A percentile compares a stretch with the other conserved stretches of the same genome.
Evolutionary conservation across 2,329 filamentous ascomycete species (phyloP).

Genomic region (Aureobasidium sp.): DNA sequence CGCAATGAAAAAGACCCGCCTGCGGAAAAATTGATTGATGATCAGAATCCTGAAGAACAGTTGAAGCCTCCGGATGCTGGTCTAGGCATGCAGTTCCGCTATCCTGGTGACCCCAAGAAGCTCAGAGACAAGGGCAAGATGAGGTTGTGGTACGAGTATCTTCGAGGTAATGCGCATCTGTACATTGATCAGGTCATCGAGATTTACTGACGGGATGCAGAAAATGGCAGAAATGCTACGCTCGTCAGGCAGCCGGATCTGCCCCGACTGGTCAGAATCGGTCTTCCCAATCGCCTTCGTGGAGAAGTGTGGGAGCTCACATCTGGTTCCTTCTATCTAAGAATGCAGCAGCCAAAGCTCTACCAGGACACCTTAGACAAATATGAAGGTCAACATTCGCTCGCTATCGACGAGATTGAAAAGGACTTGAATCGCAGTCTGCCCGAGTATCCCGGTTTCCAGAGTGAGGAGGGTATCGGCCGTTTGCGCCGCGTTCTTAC

Average conservation of each 20-base stretch:
- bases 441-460: conserved; percentile 94
- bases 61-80: conserved; percentile 75
- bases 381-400: conserved; percentile 75
- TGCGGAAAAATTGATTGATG: conserved; percentile 40
- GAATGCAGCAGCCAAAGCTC: conserved; percentile 75
- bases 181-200: neutral
- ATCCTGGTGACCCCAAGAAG: conserved; percentile 91
- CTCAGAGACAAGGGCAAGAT: conserved; percentile 94
- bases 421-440: conserved; percentile 95
- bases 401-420: conserved; percentile 98
- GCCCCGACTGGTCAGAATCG: conserved; percentile 93
- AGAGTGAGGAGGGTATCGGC: conserved; percentile 90
- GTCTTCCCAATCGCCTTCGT: conserved; percentile 82
- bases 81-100: conserved; percentile 84
- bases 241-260: conserved; percentile 93
- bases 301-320: conserved; percentile 96
- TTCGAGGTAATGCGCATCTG: conserved; percentile 42
- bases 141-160: conserved; percentile 92
- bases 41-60: conserved; percentile 15
- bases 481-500: conserved; percentile 84
- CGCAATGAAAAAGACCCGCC: conserved; percentile 26
- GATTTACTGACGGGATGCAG: conserved; percentile 33
- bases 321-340: conserved; percentile 82
- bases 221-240: conserved; percentile 89
- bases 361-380: conserved; percentile 80